Base-by-base conservation (phyloP, 1,284 basidiomycete genomes). In the Malassezia arunalokei region DNA sequence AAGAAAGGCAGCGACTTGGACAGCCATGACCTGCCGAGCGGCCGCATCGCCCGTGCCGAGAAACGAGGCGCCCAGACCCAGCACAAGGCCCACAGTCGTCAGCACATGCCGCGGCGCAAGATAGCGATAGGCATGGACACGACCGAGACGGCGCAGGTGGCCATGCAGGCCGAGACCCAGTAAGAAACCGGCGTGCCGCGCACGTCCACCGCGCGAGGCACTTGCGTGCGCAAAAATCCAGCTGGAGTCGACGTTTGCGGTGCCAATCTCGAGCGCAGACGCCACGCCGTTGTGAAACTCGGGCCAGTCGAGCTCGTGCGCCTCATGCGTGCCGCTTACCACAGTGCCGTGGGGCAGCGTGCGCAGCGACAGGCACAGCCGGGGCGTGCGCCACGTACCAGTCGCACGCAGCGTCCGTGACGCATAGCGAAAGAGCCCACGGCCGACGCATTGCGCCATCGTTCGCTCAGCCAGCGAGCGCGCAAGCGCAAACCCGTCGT, bases 241-340 rank as follows among this genome's bases (percentile, higher is more conserved):
- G 43, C 64, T 63, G 6, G 63, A 65, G 35, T 71, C 70, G 37
- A 71, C 40, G 8, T 31, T 40, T 32, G 89, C 86, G 38, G 90
- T 80, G n/a, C 83, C 80, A n/a, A 82, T 79, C 51, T 68, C 60
- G 0, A 99, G 75, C 1, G 85, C 92, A 1, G 88, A 85, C 1
- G 90, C 87, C 0, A 94, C 91, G 14, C 94, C 94, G 58, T 94
- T 92, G 75, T 98, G 91, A 74, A 99, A 99, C 56, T 90, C 86
- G 14, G 89, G 89, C 94, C 92, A 99, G 51, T 80, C 82, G 8
- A 82, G 75, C 17, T 63, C 65, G 15, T 51, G 39, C 7, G 52
- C 12, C 12, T 68, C 68, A 12, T 52, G 40, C 35, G 59, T 61
- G 7, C 56, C 51, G 37, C 57, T 53, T 41, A 60, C 51, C 8